Conservation (phyloP, 2,329 filamentous ascomycete genomes). For the Chaetoscypha palmicola region DNA sequence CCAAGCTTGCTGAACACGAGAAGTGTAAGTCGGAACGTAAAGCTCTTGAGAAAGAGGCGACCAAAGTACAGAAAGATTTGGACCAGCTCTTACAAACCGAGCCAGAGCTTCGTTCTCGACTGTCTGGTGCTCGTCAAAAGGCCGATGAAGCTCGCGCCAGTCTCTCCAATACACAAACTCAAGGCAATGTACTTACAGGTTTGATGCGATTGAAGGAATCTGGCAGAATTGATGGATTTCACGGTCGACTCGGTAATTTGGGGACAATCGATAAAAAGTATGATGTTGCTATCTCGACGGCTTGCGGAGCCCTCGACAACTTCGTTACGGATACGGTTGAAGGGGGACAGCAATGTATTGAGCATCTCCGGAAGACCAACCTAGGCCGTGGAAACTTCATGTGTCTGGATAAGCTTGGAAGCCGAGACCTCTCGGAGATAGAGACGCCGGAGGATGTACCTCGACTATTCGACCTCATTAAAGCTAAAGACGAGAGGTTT, state of each 20-base stretch:
- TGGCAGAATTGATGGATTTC: constrained; percentile 93
- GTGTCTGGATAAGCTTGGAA: constrained; percentile 78
- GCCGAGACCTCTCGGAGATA: constrained; percentile 70
- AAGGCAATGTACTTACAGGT: constrained; percentile 85
- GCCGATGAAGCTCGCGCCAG: constrained; percentile 92
- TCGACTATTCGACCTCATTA: constrained; percentile 86
- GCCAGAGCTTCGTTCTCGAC: constrained; percentile 71
- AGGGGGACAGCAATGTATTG: constrained; percentile 94
- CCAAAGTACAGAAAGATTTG: constrained; percentile 65
- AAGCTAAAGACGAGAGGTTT: constrained; percentile 81
- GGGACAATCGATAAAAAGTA: constrained; percentile 91
- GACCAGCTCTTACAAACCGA: constrained; percentile 68
- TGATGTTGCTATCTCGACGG: constrained; percentile 96
- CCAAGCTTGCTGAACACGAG: constrained; percentile 69
- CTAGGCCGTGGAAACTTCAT: constrained; percentile 96
- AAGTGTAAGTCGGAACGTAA: constrained; percentile 66
- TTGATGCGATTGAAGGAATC: constrained; percentile 94
- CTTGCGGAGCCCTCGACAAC: constrained; percentile 84
- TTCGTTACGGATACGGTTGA: constrained; percentile 96
- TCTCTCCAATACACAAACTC: constrained; percentile 81
- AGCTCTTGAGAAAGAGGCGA: constrained; percentile 66
- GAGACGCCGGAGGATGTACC: constrained; percentile 89
- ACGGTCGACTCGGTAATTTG: constrained; percentile 88
- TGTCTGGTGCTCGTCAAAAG: constrained; percentile 87
- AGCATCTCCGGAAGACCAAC: constrained; percentile 95